These are phyloP conservation scores for Batrachochytrium dendrobatidis DNA, from an alignment of 371 early-diverging fungal genomes.

Conservation along the genomic window DNA sequence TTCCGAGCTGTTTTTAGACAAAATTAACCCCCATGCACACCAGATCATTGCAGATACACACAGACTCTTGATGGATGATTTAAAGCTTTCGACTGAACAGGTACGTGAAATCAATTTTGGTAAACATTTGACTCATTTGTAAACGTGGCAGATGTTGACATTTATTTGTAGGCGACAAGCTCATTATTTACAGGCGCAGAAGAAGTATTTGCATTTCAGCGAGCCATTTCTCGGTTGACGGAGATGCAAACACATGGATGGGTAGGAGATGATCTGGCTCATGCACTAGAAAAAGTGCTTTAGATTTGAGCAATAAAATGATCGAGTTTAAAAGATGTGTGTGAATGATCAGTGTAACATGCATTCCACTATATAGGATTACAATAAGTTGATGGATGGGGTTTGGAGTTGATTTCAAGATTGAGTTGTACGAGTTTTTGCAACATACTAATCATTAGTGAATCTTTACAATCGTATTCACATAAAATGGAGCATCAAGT, in stretches of 20 bases:
- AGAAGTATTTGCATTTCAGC: slow-evolving; percentile 92
- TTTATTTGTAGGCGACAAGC: too few relatives aligned
- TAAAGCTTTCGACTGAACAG: slow-evolving; percentile 41
- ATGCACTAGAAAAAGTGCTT: too few relatives aligned
- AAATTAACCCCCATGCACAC: slow-evolving; percentile 27
- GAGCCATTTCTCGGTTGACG: slow-evolving; percentile 78
- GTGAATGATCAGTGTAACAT: too few relatives aligned
- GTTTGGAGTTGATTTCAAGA: too few relatives aligned
- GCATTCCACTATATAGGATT: too few relatives aligned
- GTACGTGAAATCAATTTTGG: slow-evolving; percentile 8
- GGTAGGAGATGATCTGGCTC: slow-evolving; percentile 1
- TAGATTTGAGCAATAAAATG: too few relatives aligned
- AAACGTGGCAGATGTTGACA: slow-evolving; percentile 7
- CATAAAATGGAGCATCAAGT: too few relatives aligned
- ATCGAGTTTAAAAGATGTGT: too few relatives aligned
- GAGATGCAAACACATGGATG: slow-evolving; percentile 67
- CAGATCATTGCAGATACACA: slow-evolving; percentile 23
- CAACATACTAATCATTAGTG: too few relatives aligned
- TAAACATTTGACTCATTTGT: not conserved
- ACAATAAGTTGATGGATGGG: too few relatives aligned
- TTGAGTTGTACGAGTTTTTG: too few relatives aligned
- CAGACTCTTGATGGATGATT: slow-evolving; percentile 53
- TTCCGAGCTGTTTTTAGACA: slow-evolving; percentile 57
- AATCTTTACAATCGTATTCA: too few relatives aligned
- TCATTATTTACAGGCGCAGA: slow-evolving; percentile 81